Conservation (phyloP, 345 rosid species). For the Atalantia buxifolia region DNA sequence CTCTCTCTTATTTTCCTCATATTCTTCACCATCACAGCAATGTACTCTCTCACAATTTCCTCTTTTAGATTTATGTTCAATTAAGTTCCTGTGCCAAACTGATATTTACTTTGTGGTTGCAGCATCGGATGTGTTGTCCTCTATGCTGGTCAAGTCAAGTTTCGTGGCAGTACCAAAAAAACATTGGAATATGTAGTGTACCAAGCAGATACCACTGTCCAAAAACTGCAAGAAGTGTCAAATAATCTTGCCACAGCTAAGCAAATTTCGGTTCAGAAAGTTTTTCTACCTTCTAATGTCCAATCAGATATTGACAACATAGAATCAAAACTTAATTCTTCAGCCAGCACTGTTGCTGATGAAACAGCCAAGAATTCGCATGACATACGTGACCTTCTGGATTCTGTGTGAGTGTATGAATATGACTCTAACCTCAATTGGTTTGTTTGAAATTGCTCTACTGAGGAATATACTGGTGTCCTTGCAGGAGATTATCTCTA, state of each 20-base stretch:
- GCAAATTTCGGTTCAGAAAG: constrained; percentile 64
- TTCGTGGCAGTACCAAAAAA: constrained; percentile 59
- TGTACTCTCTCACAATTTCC: constrained; percentile 35
- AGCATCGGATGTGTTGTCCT: constrained; percentile 81
- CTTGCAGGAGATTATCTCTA: constrained; percentile 67
- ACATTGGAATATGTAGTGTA: constrained; percentile 69
- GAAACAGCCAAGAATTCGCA: constrained; percentile 51
- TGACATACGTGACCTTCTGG: constrained; percentile 57
- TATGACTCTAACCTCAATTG: not conserved
- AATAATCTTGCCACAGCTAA: constrained; percentile 68
- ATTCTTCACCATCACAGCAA: constrained; percentile 59
- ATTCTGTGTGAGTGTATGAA: constrained; percentile 56
- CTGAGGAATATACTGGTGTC: constrained; percentile 4
- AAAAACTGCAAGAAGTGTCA: constrained; percentile 61
- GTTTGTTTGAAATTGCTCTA: not conserved
- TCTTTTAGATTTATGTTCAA: not conserved
- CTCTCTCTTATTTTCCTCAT: constrained; percentile 69
- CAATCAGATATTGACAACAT: constrained; percentile 88
- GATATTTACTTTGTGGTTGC: constrained; percentile 20
- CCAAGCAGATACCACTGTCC: constrained; percentile 64
- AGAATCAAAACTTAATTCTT: constrained; percentile 51
- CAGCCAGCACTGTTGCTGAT: constrained; percentile 51
- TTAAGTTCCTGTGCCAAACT: not conserved
- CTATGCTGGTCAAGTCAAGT: constrained; percentile 70
- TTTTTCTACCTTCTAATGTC: constrained; percentile 65